Conservation (phyloP, 805 yeast species). For the Kregervanrija fluxuum region DNA sequence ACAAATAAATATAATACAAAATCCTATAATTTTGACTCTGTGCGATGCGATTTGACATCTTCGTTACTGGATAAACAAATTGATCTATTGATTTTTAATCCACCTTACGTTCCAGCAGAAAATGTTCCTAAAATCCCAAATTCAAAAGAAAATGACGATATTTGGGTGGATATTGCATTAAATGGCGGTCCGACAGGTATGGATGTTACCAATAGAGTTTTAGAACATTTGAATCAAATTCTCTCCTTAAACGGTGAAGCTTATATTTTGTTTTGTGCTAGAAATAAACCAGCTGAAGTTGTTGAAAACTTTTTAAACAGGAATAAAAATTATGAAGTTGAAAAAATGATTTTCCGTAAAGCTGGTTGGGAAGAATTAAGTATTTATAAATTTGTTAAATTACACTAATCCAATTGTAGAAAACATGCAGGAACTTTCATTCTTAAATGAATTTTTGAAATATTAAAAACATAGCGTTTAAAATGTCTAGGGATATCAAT, state of each 20-base stretch:
- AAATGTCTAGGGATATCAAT: too few species aligned
- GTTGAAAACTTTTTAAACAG: conserved; percentile 35
- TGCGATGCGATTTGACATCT: conserved; percentile 54
- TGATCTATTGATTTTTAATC: conserved; percentile 82
- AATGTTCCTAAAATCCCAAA: conserved; percentile 55
- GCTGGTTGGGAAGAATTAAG: conserved; percentile 96
- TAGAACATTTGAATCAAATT: conserved; percentile 44
- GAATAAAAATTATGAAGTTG: conserved; percentile 41
- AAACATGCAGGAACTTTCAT: not conserved
- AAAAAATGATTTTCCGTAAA: conserved; percentile 54
- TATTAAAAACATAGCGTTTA: too few species aligned
- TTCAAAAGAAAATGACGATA: conserved; percentile 35
- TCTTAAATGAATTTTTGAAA: not conserved
- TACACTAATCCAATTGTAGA: not conserved
- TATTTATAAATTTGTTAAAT: conserved; percentile 53
- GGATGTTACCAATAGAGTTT: conserved; percentile 66
- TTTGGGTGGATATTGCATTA: conserved; percentile 86
- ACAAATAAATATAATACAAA: conserved; percentile 30
- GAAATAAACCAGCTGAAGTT: conserved; percentile 72
- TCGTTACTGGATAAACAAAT: conserved; percentile 39
- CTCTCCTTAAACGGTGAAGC: conserved; percentile 66
- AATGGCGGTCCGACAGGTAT: conserved; percentile 89
- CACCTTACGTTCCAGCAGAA: conserved; percentile 94
- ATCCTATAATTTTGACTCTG: conserved; percentile 31
- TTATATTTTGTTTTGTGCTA: conserved; percentile 83